phyloP scores from a whole-genome alignment of 305 asterid species.

The Fraxinus albicans region DNA sequence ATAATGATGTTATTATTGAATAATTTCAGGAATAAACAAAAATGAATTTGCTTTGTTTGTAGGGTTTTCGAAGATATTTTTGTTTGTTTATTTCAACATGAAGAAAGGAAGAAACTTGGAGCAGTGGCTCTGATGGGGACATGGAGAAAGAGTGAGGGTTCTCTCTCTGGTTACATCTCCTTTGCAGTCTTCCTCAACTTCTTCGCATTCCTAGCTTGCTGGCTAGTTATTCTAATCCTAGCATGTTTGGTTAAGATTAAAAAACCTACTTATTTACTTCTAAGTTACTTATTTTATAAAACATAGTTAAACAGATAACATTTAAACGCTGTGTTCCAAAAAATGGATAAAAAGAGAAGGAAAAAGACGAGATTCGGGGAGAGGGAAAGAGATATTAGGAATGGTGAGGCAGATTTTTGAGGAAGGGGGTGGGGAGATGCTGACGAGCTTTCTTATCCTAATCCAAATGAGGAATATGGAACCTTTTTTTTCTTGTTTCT shows the following conservation, averaged over 20 bases:
- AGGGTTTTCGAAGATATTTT: background rate
- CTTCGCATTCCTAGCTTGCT: conserved; percentile 6
- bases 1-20: conserved; percentile 18
- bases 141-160: conserved; percentile 15
- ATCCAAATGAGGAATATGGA: background rate
- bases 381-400: background rate
- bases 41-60: conserved; percentile 1
- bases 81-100: background rate
- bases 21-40: background rate
- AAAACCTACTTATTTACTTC: background rate
- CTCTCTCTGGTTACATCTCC: conserved; percentile 25
- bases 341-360: background rate
- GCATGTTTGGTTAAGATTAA: background rate
- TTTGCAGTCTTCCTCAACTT: conserved; percentile 12
- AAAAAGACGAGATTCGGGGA: background rate
- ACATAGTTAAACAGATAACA: background rate
- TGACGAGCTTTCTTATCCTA: conserved; percentile 4
- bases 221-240: background rate
- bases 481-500: background rate
- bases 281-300: background rate
- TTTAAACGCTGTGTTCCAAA: conserved; percentile 7
- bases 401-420: background rate
- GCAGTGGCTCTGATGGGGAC: background rate
- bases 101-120: conserved; percentile 20
- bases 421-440: background rate